phyloP scores from a whole-genome alignment of 495 filamentous ascomycete species.

The Penicillium egyptiacum region DNA sequence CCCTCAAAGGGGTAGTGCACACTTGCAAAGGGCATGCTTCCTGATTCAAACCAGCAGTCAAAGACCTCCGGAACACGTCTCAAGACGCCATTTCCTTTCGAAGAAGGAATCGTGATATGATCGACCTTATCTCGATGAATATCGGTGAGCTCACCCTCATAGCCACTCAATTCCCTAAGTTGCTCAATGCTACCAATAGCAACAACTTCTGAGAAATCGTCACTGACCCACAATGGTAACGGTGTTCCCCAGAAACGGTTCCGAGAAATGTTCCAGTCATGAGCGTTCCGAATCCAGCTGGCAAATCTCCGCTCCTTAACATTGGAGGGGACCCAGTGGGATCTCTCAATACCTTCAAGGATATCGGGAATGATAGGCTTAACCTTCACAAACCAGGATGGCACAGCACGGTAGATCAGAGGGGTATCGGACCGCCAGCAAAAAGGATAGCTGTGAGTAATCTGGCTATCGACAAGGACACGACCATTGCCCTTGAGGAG shows the following conservation, averaged over 20 bases:
- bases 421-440: slow-evolving; percentile 96
- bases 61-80: slow-evolving; percentile 88
- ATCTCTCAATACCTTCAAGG: slow-evolving; percentile 83
- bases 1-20: slow-evolving; percentile 96
- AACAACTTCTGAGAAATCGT: slow-evolving; percentile 81
- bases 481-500: slow-evolving; percentile 77
- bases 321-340: slow-evolving; percentile 90
- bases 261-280: slow-evolving; percentile 95
- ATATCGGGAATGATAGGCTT: slow-evolving; percentile 82
- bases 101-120: slow-evolving; percentile 89
- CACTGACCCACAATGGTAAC: slow-evolving; percentile 87
- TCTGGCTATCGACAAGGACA: slow-evolving; percentile 82
- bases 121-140: slow-evolving; percentile 95
- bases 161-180: slow-evolving; percentile 83
- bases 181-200: slow-evolving; percentile 86
- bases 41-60: slow-evolving; percentile 95
- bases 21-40: slow-evolving; percentile 94
- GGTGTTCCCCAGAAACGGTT: slow-evolving; percentile 98
- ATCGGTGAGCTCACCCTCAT: slow-evolving; percentile 80
- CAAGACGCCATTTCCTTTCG: slow-evolving; percentile 82
- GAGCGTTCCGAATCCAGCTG: slow-evolving; percentile 85
- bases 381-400: slow-evolving; percentile 94
- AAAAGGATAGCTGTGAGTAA: slow-evolving; percentile 93
- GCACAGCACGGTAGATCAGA: slow-evolving; percentile 90
- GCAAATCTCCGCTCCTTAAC: slow-evolving; percentile 92